Percentiles rank a stretch among this genome's conserved stretches.
phyloP scores from a whole-genome alignment of 2,329 filamentous ascomycete species.

The Fusarium sp. region DNA sequence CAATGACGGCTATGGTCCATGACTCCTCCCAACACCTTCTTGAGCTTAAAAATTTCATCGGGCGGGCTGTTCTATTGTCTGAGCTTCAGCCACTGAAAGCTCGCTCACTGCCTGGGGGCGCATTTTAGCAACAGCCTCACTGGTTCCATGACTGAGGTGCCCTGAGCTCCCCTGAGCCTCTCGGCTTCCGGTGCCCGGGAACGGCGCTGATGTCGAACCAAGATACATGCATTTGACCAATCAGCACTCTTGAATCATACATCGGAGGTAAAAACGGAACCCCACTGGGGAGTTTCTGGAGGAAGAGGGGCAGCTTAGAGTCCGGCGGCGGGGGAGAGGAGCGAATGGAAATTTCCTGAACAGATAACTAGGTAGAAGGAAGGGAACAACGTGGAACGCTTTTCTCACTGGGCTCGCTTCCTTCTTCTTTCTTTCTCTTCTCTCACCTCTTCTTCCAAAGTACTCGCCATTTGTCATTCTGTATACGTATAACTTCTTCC shows the following conservation, averaged over 20 bases:
- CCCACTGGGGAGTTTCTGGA: constrained; percentile 32
- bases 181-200: constrained; percentile 48
- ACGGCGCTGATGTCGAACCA: constrained; percentile 37
- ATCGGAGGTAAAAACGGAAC: constrained; percentile 46
- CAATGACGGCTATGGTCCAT: constrained; percentile 14
- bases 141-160: constrained; percentile 2
- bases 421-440: constrained; percentile 8
- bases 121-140: constrained; percentile 20
- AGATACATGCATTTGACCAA: constrained; percentile 31
- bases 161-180: constrained; percentile 27
- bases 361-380: constrained; percentile 22
- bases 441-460: constrained; percentile 7
- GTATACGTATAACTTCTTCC: constrained; percentile 13
- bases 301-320: constrained; percentile 34
- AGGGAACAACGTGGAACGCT: constrained; percentile 29
- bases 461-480: constrained; percentile 31
- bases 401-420: constrained; percentile 20
- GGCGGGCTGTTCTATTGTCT: neutral
- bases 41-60: constrained; percentile 14
- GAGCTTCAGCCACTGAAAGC: constrained; percentile 5
- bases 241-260: constrained; percentile 18
- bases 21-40: constrained; percentile 22
- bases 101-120: constrained; percentile 3
- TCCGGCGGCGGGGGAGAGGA: constrained; percentile 23
- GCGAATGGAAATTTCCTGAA: constrained; percentile 46